These are phyloP conservation scores for Brassica carinata DNA, from an alignment of 345 rosid genomes.

Conservation along the genomic window DNA sequence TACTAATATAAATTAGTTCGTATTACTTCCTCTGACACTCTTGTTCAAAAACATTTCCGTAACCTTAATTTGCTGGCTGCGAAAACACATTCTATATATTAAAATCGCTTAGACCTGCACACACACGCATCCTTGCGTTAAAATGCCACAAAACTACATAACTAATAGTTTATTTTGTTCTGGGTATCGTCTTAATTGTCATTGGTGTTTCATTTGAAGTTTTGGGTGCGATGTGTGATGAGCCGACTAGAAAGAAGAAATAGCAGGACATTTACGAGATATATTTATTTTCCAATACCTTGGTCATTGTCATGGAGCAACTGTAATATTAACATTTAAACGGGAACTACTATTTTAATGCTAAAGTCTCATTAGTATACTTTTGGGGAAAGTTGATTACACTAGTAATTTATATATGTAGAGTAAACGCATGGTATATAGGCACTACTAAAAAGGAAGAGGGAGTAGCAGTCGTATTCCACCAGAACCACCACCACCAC, in stretches of 20 bases:
- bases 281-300: not conserved
- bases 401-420: not conserved
- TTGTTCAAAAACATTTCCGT: not conserved
- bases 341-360: not conserved
- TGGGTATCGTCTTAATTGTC: not conserved
- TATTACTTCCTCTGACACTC: not conserved
- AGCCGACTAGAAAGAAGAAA: not conserved
- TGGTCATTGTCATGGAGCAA: conserved; percentile 1
- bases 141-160: not conserved
- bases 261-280: not conserved
- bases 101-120: not conserved
- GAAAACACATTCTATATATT: not conserved
- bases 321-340: not conserved
- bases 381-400: not conserved
- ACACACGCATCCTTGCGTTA: not conserved
- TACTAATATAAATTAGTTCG: not conserved
- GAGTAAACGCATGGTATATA: conserved; percentile 31
- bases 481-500: conserved; percentile 38
- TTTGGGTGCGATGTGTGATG: not conserved
- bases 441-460: conserved; percentile 25
- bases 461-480: conserved; percentile 31
- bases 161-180: not conserved
- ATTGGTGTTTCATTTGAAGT: not conserved
- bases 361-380: not conserved
- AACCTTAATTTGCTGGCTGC: not conserved